Evolutionary conservation across 2,329 filamentous ascomycete species (phyloP), one percentile per base, ranked within the genome.

Genomic region (Talaromyces piceae): DNA sequence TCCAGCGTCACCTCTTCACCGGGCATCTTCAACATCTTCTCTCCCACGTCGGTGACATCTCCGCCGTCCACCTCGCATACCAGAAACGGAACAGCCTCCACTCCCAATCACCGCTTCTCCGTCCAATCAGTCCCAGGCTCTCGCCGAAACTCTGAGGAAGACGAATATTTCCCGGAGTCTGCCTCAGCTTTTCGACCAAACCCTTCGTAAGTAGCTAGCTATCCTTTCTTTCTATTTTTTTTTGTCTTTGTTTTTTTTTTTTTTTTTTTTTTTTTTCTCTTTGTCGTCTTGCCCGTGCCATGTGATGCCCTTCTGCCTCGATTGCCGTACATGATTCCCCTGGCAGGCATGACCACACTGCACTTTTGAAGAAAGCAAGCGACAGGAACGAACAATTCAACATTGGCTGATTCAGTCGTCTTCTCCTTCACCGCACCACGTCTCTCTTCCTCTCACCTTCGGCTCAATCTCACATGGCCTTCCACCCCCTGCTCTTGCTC

Each of bases 121-220:
- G 91, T 89, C 11, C 86, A 89, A 59, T 96, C 91, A 23, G 84
- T 95, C 47, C 90, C 91, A 44, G 84, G 81, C 26, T 93, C 91
- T 55, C 82, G 91, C 58, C 86, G 91, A 58, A 94, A 95, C 66
- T 97, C 91, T 52, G 80, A 96, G 59, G 87, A 91, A 59, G 88
- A 95, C 62, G 90, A 91, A 63, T 86, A 90, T 63, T 82, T 86
- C 59, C 81, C 84, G 56, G 80, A 74, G 26, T 61, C 68, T 22
- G 59, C 70, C 28, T 64, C 83, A 30, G 84, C 84, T 60, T 86
- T 87, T 63, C 80, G 87, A 51, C 82, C 86, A 45, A 83, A 81
- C 47, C 87, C 88, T 67, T 82, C 84, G 88, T 93, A 82, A 83
- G 88, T 90, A 44, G 30, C 41, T 44, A 18, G 27, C 33, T 27